Conservation (phyloP, 192 early-diverging fungal species). For the Chytriomyces hyalinus region DNA sequence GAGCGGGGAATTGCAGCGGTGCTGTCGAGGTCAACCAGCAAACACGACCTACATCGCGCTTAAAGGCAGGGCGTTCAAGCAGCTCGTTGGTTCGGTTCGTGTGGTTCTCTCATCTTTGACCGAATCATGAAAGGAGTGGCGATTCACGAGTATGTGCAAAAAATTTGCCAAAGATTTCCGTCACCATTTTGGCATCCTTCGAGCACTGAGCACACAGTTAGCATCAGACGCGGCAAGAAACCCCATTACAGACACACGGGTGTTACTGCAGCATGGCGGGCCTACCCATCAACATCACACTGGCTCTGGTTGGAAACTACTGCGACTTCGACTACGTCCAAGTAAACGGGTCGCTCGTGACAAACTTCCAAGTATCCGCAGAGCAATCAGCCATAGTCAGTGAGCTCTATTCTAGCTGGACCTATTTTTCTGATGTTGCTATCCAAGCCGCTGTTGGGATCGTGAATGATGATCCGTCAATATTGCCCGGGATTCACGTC, state of each 20-base stretch:
- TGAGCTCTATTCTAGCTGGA: not conserved
- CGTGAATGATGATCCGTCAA: not conserved
- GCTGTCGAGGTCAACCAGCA: too few relatives aligned
- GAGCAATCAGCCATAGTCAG: not conserved
- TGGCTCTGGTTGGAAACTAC: conserved; percentile 2
- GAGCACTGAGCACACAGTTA: not conserved
- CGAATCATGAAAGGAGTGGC: not conserved
- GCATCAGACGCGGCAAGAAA: conserved; percentile 8
- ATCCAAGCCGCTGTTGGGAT: not conserved
- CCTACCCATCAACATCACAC: not conserved
- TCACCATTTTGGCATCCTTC: conserved; percentile 1
- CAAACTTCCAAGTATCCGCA: not conserved
- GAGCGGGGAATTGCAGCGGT: too few relatives aligned
- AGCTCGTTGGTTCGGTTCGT: too few relatives aligned
- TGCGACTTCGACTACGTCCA: conserved; percentile 1
- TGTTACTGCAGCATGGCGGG: not conserved
- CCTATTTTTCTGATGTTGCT: not conserved
- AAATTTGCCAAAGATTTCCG: conserved; percentile 17
- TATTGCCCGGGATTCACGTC: conserved; percentile 6
- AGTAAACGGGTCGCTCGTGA: conserved; percentile 8
- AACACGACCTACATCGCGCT: too few relatives aligned
- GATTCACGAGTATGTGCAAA: not conserved
- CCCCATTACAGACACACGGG: not conserved
- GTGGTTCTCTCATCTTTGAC: too few relatives aligned
- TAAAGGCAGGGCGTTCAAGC: too few relatives aligned